Percentiles rank a stretch among this genome's conserved stretches.
These are phyloP conservation scores for Trichoderma pleuroti DNA, from an alignment of 2,329 filamentous ascomycete species.

Conservation along the genomic window DNA sequence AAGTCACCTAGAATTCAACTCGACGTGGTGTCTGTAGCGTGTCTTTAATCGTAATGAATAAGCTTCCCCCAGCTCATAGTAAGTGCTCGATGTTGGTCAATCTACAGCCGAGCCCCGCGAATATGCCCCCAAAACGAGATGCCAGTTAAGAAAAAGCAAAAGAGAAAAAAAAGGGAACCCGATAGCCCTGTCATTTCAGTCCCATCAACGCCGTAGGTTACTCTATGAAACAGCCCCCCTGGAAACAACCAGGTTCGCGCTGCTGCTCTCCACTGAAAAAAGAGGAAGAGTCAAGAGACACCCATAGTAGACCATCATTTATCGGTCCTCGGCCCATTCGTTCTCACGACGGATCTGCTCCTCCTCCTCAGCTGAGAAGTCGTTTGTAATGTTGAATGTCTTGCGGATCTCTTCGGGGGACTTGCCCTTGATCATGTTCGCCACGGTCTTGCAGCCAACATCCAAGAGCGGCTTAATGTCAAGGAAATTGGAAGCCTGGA, in stretches of 20 bases:
- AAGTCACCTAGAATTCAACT: not conserved
- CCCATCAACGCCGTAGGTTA: constrained; percentile 25
- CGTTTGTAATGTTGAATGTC: constrained; percentile 99
- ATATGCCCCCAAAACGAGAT: constrained; percentile 7
- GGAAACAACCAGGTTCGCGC: not conserved
- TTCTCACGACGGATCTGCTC: constrained; percentile 94
- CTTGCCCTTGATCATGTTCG: constrained; percentile 99
- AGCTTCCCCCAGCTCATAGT: constrained; percentile 1
- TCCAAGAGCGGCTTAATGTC: constrained; percentile 98
- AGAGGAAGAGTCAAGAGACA: not conserved
- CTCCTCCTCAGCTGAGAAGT: constrained; percentile 98
- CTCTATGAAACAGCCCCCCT: constrained; percentile 9
- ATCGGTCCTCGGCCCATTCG: constrained; percentile 85
- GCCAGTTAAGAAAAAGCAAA: not conserved
- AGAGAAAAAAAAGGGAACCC: constrained; percentile 9
- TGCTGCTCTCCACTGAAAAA: not conserved
- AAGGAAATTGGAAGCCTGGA: constrained; percentile 90
- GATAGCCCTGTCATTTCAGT: constrained; percentile 18
- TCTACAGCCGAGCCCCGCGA: constrained; percentile 3
- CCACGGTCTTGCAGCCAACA: constrained; percentile 98
- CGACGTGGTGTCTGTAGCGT: not conserved
- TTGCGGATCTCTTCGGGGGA: constrained; percentile 98
- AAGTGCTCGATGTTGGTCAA: not conserved
- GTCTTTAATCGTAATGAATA: not conserved
- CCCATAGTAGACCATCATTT: constrained; percentile 29